Evolutionary conservation across 768 basidiomycete species (phyloP), one percentile per base, ranked within the genome.

Genomic region (Lyophyllum atratum): DNA sequence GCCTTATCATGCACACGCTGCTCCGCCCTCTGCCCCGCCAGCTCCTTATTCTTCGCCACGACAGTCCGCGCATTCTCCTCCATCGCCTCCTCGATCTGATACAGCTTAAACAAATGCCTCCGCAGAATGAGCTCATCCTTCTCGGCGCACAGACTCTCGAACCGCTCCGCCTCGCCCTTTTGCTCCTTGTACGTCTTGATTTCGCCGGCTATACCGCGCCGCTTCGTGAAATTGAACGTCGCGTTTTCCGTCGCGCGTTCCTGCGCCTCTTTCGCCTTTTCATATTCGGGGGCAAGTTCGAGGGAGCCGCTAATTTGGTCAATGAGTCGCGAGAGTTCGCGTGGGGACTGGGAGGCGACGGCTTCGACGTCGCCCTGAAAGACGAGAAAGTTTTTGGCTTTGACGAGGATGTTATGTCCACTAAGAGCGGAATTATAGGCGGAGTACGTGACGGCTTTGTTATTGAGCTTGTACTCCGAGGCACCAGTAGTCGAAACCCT

Each of bases 331-430:
- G 95, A 82, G 21, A 98, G 85, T 64, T 96, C 95, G 56, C 87
- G 87, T 15, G 97, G 85, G 0, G 92, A 94, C 64, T 99, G 97
- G 2, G 92, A 92, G 0, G 97, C 97, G 31, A 99, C 93, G 2
- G 94, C 93, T 74, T 99, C 97, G 29, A 99, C 97, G 68, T 98
- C 97, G 50, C 97, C 97, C 68, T 99, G 97, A 76, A 99, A 98
- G 11, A 98, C 97, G 51, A 98, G 87, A 67, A 98, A 99, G 76
- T 98, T 98, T 78, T 98, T 98, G 12, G 97, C 97, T 74, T 97
- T 98, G 66, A 98, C 95, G 46, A 98, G 90, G 66, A 99, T 93
- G 66, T 98, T 97, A 67, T 97, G 95, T 7, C 81, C 77, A 54
- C 90, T 81, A 24, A 99, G 87, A 12, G 92, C 90, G 5, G 87